Evolutionary conservation across 139 green algal species (phyloP), one percentile per base, ranked within the genome.

Genomic region (Chlorella sp.): DNA sequence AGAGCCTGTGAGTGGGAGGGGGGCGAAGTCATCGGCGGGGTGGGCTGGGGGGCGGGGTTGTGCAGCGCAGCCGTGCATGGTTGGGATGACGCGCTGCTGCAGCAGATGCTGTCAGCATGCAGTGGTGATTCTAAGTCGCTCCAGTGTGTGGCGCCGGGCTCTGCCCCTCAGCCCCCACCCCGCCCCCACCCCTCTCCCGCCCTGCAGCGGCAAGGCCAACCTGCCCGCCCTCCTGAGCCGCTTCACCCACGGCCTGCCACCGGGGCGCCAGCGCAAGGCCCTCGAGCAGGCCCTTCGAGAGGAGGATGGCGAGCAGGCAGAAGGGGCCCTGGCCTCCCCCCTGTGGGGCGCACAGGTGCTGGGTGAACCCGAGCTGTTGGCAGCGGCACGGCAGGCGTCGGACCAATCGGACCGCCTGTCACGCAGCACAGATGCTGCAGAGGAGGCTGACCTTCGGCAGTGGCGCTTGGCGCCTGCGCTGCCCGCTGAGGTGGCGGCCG

Each of bases 1-100:
- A 88, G 68, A 88, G 39, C 84, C 21, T 75, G 84, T 88, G 66
- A 64, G 82, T n/a, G 53, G 80, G 48, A 16, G 39, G 12, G n/a
- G 1, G 5, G 26, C 18, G n/a, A 30, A 34, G 48, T 9, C 48
- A 5, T 57, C 9, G 48, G 48, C 48, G 48, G 48, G 9, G 48
- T 57, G 48, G 48, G 48, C 48, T 16, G 48, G 48, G 48, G 9
- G 48, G 48, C 7, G 48, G 7, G 48, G 48, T n/a, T n/a, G n/a
- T n/a, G n/a, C 48, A 57, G 48, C 48, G 48, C 48, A 57, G 9
- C n/a, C n/a, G n/a, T n/a, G n/a, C n/a, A n/a, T n/a, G n/a, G n/a
- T n/a, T n/a, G n/a, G n/a, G n/a, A n/a, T n/a, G n/a, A n/a, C n/a
- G 66, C 5, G 66, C 18, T 75, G 66, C 18, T 75, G n/a, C 64